Base-by-base conservation (phyloP, 2,329 filamentous ascomycete species). In the Cladophialophora chaetospira region DNA sequence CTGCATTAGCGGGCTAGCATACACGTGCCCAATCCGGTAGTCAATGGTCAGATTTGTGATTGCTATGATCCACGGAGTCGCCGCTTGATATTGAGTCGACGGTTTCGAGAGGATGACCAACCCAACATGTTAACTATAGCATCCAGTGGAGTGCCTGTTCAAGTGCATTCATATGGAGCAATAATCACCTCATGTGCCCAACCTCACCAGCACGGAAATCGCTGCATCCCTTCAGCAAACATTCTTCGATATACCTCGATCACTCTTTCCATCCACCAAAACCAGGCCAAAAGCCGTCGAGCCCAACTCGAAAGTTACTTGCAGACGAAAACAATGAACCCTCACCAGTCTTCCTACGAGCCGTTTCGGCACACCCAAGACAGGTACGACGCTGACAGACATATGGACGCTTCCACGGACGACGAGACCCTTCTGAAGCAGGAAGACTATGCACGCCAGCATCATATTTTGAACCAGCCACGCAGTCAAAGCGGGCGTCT, bases 401-500 rank as follows among this genome's bases (percentile, higher is more conserved):
- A 47, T 1, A 2, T 47, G 28, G 44, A 47, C 13, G 26, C 44
- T 35, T 11, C 44, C 13, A 10, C 44, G 21, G 47, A 50, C 25
- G 47, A 50, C 36, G 47, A 50, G 31, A 29, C 47, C 13, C 47
- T 50, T n/a, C 47, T 50, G 31, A 40, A 40, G 25, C 36, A 26
- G 25, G 33, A 42, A 38, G 19, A 50, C 17, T 25, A 50, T 23
- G 15, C 31, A n/a, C 47, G 47, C 31, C 47, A 50, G 47, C 31
- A 25, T n/a, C 17, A 9, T 17, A 15, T 31, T 40, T 8, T 38
- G 29, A 38, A 38, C 31, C 47, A 38, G 47, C 31, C 47, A 28
- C 17, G 47, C 29, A 17, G 31, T 25, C 29, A 40, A 2, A 23
- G 29, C 47, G 47, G 19, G 25, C 25, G 45, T 17, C 26, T 19